A percentile compares a stretch with the other conserved stretches of the same genome.
Conservation (phyloP, 306 rosid species). For the Pueraria montana region DNA sequence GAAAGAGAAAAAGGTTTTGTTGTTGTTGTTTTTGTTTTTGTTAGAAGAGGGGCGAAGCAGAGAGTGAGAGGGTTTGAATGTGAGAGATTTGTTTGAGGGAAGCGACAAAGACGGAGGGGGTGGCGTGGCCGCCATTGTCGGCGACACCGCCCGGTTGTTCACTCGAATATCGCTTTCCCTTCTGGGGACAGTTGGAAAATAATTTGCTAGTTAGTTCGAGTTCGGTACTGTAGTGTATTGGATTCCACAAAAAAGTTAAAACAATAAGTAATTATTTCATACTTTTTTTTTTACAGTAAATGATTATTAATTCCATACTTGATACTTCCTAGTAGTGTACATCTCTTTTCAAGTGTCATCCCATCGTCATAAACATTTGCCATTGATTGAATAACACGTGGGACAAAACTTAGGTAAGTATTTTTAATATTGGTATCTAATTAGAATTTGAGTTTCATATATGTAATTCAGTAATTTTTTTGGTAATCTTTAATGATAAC, state of each 20-base stretch:
- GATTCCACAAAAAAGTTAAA: not conserved
- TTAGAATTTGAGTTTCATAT: too few species aligned
- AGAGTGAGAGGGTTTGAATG: slow-evolving; percentile 38
- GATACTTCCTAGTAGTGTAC: too few species aligned
- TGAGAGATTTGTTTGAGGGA: slow-evolving; percentile 46
- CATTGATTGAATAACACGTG: too few species aligned
- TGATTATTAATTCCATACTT: too few species aligned
- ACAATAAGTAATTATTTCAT: not conserved
- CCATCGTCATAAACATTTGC: too few species aligned
- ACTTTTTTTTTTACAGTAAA: too few species aligned
- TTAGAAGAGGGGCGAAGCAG: slow-evolving; percentile 24
- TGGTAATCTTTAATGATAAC: too few species aligned
- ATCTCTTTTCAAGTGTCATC: not conserved
- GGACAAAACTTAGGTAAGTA: too few species aligned
- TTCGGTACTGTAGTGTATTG: not conserved
- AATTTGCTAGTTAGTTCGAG: not conserved
- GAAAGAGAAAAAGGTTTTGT: not conserved
- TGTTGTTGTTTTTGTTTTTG: not conserved
- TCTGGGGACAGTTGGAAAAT: slow-evolving; percentile 6
- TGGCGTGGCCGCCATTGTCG: slow-evolving; percentile 77
- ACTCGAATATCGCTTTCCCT: slow-evolving; percentile 8
- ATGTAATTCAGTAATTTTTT: too few species aligned
- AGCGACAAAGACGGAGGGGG: slow-evolving; percentile 50
- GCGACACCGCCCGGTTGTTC: slow-evolving; percentile 44
- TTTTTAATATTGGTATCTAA: too few species aligned